These are phyloP conservation scores for Colletotrichum theobromicola DNA, from an alignment of 2,329 filamentous ascomycete genomes.

Conservation along the genomic window DNA sequence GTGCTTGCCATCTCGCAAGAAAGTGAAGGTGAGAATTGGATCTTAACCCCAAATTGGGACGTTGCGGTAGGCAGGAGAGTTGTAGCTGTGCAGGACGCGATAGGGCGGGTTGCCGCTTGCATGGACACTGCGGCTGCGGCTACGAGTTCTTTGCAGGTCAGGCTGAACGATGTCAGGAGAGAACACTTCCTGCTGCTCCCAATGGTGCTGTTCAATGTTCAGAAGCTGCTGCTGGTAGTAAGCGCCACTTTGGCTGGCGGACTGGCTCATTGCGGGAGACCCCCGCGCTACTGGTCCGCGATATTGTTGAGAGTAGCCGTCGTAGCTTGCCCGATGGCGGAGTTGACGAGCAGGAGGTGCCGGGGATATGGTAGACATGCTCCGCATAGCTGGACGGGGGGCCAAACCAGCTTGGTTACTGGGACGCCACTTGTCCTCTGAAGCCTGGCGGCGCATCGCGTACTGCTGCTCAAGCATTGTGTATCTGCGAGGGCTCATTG, in stretches of 20 bases:
- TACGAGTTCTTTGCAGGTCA: constrained; percentile 24
- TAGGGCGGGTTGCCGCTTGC: constrained; percentile 42
- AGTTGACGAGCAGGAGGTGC: constrained; percentile 24
- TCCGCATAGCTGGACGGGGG: not conserved
- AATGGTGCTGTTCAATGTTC: constrained; percentile 25
- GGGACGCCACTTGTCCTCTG: not conserved
- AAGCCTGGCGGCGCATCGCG: constrained; percentile 12
- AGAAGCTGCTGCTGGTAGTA: constrained; percentile 21
- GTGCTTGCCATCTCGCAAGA: constrained; percentile 10
- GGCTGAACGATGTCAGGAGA: constrained; percentile 34
- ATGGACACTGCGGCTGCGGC: constrained; percentile 9
- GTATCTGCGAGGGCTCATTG: constrained; percentile 26
- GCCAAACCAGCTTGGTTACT: not conserved
- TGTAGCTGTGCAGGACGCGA: constrained; percentile 62
- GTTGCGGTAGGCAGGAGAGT: constrained; percentile 60
- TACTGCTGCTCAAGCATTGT: not conserved
- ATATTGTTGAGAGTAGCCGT: constrained; percentile 26
- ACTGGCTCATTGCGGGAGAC: constrained; percentile 10
- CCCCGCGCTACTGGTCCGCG: constrained; percentile 16
- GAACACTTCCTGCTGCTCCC: constrained; percentile 28
- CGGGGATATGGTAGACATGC: constrained; percentile 2
- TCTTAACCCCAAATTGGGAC: constrained; percentile 60
- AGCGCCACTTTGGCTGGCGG: not conserved
- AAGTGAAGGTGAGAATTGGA: not conserved
- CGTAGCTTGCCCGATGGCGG: constrained; percentile 38